These are phyloP conservation scores for Penicillium longicatenatum DNA, from an alignment of 495 filamentous ascomycete genomes.

Conservation along the genomic window DNA sequence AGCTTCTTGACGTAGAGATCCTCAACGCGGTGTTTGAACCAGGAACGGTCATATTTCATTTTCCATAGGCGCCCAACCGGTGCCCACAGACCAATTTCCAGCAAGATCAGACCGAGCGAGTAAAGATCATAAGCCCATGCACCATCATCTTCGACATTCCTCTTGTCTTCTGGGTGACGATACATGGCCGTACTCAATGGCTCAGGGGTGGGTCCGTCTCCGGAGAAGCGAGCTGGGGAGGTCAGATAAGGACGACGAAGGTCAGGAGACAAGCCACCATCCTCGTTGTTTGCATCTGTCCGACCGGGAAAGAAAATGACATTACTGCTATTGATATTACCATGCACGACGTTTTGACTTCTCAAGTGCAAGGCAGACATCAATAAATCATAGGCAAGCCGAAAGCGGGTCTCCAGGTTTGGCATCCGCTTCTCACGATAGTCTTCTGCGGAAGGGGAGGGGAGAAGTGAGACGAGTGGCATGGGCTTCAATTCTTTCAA, in stretches of 20 bases:
- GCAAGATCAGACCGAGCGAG: constrained; percentile 76
- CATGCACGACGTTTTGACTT: constrained; percentile 73
- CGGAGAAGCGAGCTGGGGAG: constrained; percentile 79
- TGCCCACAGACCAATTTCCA: constrained; percentile 91
- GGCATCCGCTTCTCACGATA: constrained; percentile 47
- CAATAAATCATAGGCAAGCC: constrained; percentile 76
- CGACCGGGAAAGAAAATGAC: constrained; percentile 72
- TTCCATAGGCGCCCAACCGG: constrained; percentile 70
- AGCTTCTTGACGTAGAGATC: constrained; percentile 65
- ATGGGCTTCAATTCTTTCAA: constrained; percentile 44
- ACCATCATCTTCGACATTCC: constrained; percentile 53
- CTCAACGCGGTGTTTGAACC: constrained; percentile 65
- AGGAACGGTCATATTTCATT: constrained; percentile 61
- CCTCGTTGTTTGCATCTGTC: constrained; percentile 41
- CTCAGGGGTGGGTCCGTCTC: constrained; percentile 56
- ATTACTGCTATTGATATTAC: constrained; percentile 78
- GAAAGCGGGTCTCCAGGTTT: constrained; percentile 77
- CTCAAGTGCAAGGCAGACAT: constrained; percentile 77
- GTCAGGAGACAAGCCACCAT: constrained; percentile 49
- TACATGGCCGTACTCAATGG: constrained; percentile 65
- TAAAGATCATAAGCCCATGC: constrained; percentile 77
- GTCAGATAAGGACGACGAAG: constrained; percentile 76
- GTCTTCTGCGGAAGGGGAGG: constrained; percentile 49
- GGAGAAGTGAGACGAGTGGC: constrained; percentile 51
- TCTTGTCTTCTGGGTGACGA: constrained; percentile 74